Percentiles rank a stretch among this genome's conserved stretches.
These are phyloP conservation scores for Sicyos baderoa DNA, from an alignment of 306 rosid species.

Conservation along the genomic window DNA sequence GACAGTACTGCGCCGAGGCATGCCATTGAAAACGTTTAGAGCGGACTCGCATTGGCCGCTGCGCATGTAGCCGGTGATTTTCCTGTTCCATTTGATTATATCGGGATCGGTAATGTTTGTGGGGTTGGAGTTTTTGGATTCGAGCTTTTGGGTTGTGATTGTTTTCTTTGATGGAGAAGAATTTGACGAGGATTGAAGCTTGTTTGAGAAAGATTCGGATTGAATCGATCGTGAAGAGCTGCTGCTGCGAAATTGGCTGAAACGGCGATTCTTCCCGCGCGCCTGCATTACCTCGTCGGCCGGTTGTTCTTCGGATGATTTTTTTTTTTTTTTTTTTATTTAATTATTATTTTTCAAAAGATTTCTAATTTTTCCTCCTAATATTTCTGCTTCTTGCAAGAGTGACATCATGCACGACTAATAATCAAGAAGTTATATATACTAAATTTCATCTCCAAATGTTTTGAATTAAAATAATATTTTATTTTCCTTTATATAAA, in stretches of 20 bases:
- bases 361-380: too few species aligned
- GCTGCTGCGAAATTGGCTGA: slow-evolving; percentile 28
- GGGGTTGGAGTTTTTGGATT: slow-evolving; percentile 21
- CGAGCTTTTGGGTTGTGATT: slow-evolving; percentile 19
- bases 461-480: too few species aligned
- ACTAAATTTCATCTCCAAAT: too few species aligned
- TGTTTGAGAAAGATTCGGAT: slow-evolving; percentile 23
- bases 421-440: too few species aligned
- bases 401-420: too few species aligned
- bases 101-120: slow-evolving; percentile 34
- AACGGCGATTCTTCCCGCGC: slow-evolving; percentile 29
- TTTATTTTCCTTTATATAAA: too few species aligned
- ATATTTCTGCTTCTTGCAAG: too few species aligned
- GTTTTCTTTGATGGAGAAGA: slow-evolving; percentile 31
- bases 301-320: background rate
- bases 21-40: slow-evolving; percentile 43
- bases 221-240: slow-evolving; percentile 24
- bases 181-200: slow-evolving; percentile 16
- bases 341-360: too few species aligned
- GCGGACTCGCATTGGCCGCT: slow-evolving; percentile 53
- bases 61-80: slow-evolving; percentile 64
- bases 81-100: slow-evolving; percentile 47
- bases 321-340: background rate
- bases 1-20: slow-evolving; percentile 59
- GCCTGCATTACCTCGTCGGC: slow-evolving; percentile 14